A percentile compares a stretch with the other conserved stretches of the same genome.
These are phyloP conservation scores for Globisporangium middletonii DNA, from an alignment of 352 stramenopile genomes.

Conservation along the genomic window DNA sequence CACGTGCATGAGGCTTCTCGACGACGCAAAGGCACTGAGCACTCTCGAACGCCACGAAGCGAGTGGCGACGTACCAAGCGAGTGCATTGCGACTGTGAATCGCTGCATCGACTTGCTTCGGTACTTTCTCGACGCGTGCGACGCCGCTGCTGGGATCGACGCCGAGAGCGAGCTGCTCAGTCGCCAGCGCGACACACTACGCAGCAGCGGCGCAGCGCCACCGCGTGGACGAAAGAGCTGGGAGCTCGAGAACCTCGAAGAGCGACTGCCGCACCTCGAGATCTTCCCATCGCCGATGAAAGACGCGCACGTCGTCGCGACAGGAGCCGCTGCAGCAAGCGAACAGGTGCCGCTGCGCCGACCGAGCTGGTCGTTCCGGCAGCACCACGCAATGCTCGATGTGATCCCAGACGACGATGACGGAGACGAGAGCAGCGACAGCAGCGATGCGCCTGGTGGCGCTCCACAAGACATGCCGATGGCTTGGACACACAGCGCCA, in stretches of 20 bases:
- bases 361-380: slow-evolving; percentile 59
- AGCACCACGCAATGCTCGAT: slow-evolving; percentile 48
- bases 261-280: slow-evolving; percentile 45
- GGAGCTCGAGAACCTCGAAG: slow-evolving; percentile 47
- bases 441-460: not conserved
- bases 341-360: slow-evolving; percentile 14
- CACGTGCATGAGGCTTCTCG: slow-evolving; percentile 47
- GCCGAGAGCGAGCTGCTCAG: too few relatives aligned
- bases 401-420: slow-evolving; percentile 48
- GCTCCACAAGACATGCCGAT: not conserved
- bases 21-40: slow-evolving; percentile 18
- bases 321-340: not conserved
- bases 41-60: slow-evolving; percentile 2
- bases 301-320: slow-evolving; percentile 11
- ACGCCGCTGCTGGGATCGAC: slow-evolving; percentile 5
- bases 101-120: slow-evolving; percentile 63
- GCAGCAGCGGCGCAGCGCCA: not conserved
- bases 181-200: too few relatives aligned
- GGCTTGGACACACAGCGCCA: not conserved
- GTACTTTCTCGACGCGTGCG: slow-evolving; percentile 60
- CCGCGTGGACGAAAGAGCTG: slow-evolving; percentile 1
- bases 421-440: slow-evolving; percentile 20
- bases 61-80: not conserved
- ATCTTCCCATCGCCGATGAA: slow-evolving; percentile 71
- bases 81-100: slow-evolving; percentile 23